A percentile compares a stretch with the other conserved stretches of the same genome.
Evolutionary conservation across 306 rosid genomes (phyloP).

Genomic region (Sindora glabra): DNA sequence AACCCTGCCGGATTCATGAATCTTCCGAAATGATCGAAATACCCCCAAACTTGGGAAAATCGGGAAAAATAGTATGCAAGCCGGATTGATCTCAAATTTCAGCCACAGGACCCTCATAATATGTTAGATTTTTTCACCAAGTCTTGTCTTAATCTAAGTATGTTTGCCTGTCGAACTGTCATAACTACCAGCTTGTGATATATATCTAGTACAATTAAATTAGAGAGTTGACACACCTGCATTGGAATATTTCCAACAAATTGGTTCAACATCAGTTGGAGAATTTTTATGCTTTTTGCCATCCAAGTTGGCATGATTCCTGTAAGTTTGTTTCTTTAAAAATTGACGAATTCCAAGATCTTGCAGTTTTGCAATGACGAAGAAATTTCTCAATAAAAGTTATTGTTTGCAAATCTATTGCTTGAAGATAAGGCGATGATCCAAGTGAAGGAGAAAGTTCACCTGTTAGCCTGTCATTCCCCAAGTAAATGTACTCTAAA

Average conservation of each 20-base stretch:
- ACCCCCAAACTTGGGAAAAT: too few species aligned
- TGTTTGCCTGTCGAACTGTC: too few species aligned
- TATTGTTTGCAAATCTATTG: too few species aligned
- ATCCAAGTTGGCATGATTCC: background rate
- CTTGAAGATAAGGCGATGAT: background rate
- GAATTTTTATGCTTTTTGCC: background rate
- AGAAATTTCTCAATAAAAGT: background rate
- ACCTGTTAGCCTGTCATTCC: background rate
- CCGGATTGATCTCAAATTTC: too few species aligned
- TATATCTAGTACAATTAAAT: background rate
- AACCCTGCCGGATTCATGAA: too few species aligned
- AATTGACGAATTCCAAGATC: background rate
- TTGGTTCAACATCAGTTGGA: background rate
- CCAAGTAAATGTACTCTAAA: background rate
- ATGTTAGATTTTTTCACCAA: too few species aligned
- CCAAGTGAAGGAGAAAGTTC: background rate
- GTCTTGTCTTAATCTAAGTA: too few species aligned
- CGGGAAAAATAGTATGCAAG: too few species aligned
- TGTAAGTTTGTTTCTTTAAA: background rate
- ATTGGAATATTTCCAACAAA: constrained; percentile 2
- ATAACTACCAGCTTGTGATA: too few species aligned
- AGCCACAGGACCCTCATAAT: too few species aligned
- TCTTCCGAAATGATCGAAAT: too few species aligned
- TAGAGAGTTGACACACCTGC: background rate
- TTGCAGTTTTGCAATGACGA: background rate